These are phyloP conservation scores for Intubia oerlemansii DNA, from an alignment of 2,329 filamentous ascomycete species.

Conservation along the genomic window DNA sequence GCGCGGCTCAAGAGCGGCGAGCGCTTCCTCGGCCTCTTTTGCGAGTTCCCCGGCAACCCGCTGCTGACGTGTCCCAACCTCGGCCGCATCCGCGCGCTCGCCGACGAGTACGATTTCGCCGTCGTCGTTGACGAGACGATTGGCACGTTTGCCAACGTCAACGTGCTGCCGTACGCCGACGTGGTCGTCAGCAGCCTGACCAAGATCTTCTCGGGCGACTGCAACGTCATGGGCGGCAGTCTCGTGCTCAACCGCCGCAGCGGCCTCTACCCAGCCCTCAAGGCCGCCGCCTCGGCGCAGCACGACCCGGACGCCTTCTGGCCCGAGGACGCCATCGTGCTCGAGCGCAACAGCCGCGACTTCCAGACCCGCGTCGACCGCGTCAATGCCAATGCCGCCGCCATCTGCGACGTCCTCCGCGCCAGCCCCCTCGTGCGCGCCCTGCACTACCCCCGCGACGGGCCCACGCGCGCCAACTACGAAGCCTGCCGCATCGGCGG, in stretches of 20 bases:
- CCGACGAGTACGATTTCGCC: constrained; percentile 68
- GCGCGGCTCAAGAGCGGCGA: constrained; percentile 47
- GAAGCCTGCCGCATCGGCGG: constrained; percentile 52
- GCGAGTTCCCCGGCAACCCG: constrained; percentile 88
- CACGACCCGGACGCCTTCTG: constrained; percentile 75
- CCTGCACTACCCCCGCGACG: constrained; percentile 74
- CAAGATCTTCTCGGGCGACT: constrained; percentile 93
- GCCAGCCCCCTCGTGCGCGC: constrained; percentile 43
- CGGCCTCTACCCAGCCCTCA: constrained; percentile 39
- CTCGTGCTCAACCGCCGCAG: constrained; percentile 37
- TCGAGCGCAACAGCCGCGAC: constrained; percentile 90
- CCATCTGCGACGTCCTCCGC: constrained; percentile 52
- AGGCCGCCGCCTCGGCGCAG: constrained; percentile 36
- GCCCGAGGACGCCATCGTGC: constrained; percentile 82
- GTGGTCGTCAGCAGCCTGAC: constrained; percentile 87
- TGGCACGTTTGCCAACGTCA: constrained; percentile 88
- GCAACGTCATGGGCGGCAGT: constrained; percentile 92
- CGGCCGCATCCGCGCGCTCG: constrained; percentile 54
- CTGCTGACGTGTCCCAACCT: constrained; percentile 72
- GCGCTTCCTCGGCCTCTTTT: constrained; percentile 65
- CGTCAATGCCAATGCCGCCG: constrained; percentile 70
- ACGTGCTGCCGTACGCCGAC: constrained; percentile 76
- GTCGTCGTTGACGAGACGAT: constrained; percentile 93
- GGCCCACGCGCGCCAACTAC: constrained; percentile 37
- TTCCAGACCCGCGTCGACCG: constrained; percentile 65